Conservation (phyloP, 2,329 filamentous ascomycete species). For the Ascochyta pisi region DNA sequence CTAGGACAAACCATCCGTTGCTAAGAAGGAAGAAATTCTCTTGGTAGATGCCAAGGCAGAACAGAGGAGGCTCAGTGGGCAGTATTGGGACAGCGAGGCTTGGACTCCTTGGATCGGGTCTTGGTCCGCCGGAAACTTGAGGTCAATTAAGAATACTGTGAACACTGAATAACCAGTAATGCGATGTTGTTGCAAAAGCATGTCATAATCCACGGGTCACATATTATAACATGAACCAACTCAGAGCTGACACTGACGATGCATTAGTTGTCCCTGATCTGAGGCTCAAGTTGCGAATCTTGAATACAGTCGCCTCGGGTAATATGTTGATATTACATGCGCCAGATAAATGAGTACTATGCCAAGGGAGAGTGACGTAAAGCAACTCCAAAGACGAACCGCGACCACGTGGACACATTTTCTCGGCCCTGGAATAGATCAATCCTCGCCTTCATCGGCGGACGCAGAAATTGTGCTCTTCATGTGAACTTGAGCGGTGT, state of each 20-base stretch:
- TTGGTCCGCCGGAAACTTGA: conserved; percentile 2
- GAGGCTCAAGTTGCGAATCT: conserved; percentile 12
- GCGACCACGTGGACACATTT: no score
- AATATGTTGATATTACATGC: conserved; percentile 12
- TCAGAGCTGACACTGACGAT: not conserved
- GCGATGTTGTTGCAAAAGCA: not conserved
- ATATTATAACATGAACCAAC: no score
- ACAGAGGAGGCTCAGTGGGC: not conserved
- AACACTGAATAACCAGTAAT: not conserved
- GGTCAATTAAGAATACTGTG: not conserved
- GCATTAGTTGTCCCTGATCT: not conserved
- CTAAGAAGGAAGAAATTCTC: not conserved
- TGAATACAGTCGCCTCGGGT: conserved; percentile 2
- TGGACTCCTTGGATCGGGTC: conserved; percentile 8
- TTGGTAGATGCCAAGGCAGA: conserved; percentile 10
- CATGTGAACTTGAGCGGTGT: no score
- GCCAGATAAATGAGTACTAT: conserved; percentile 5
- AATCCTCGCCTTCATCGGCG: no score
- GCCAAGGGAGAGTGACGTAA: not conserved
- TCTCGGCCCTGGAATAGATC: no score
- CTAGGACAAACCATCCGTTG: conserved; percentile 9
- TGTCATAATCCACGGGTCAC: no score
- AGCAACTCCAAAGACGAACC: no score
- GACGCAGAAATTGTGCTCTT: no score
- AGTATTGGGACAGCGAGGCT: conserved; percentile 1